These are phyloP conservation scores for Misopates orontium DNA, from an alignment of 257 asterid species.

Conservation along the genomic window DNA sequence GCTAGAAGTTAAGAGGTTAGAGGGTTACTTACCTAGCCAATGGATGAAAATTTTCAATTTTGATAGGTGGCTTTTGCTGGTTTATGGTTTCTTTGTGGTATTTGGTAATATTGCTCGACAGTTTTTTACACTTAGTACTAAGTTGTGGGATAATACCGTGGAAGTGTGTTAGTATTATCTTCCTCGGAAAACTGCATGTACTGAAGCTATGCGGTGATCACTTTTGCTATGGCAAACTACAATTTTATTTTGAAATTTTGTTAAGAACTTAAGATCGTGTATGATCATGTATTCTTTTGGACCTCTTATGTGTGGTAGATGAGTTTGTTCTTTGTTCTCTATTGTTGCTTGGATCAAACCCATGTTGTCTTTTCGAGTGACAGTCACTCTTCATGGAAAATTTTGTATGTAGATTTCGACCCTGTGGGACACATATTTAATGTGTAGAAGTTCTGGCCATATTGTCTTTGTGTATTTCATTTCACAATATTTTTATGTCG, in stretches of 20 bases:
- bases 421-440: too few species aligned
- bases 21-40: slow-evolving; percentile 33
- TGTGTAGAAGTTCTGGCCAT: too few species aligned
- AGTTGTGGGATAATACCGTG: slow-evolving; percentile 31
- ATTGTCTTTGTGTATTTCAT: too few species aligned
- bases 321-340: neutral
- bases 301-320: neutral
- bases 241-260: slow-evolving; percentile 9
- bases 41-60: slow-evolving; percentile 43
- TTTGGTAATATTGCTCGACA: slow-evolving; percentile 33
- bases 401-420: too few species aligned
- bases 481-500: too few species aligned
- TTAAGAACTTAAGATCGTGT: neutral
- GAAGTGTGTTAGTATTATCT: slow-evolving; percentile 20
- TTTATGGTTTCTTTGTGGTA: slow-evolving; percentile 29
- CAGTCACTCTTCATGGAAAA: too few species aligned
- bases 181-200: slow-evolving; percentile 22
- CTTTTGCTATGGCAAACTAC: slow-evolving; percentile 18
- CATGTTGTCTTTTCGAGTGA: neutral
- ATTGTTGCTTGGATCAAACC: slow-evolving; percentile 6
- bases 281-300: neutral
- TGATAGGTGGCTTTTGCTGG: slow-evolving; percentile 42
- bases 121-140: slow-evolving; percentile 16
- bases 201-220: slow-evolving; percentile 3
- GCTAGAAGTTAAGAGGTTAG: slow-evolving; percentile 39